A percentile compares a stretch with the other conserved stretches of the same genome.
Evolutionary conservation across 1,284 basidiomycete species (phyloP).

Genomic region (Amylostereum areolatum): DNA sequence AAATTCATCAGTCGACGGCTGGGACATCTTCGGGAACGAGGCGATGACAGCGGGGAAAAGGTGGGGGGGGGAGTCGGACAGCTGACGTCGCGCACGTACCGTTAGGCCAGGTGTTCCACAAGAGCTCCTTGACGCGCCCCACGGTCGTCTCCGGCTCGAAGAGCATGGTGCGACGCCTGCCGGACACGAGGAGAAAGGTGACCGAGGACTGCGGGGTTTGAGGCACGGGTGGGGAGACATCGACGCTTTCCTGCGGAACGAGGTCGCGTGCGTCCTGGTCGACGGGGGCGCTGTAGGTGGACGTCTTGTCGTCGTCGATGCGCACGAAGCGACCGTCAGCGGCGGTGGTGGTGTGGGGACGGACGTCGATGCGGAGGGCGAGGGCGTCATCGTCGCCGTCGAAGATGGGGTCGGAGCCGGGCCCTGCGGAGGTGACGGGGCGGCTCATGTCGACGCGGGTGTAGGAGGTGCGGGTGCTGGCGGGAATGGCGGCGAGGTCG

Average conservation of each 20-base stretch:
- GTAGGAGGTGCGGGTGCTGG: conserved; percentile 30
- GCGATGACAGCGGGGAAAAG: conserved; percentile 2
- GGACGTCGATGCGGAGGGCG: not conserved
- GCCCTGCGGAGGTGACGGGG: conserved; percentile 14
- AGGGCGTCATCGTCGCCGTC: conserved; percentile 10
- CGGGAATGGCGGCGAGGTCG: conserved; percentile 24
- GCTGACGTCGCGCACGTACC: conserved; percentile 37
- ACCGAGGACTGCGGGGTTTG: conserved; percentile 62
- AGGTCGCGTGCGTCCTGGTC: too few species aligned
- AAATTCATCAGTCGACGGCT: not conserved
- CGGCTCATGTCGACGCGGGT: conserved; percentile 27
- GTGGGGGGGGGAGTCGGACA: not conserved
- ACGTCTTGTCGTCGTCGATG: conserved; percentile 12
- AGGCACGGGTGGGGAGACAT: conserved; percentile 27
- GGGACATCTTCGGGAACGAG: conserved; percentile 1
- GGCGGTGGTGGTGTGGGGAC: not conserved
- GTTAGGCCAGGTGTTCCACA: conserved; percentile 80
- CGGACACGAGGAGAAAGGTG: conserved; percentile 74
- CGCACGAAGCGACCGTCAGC: not conserved
- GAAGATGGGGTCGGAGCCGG: conserved; percentile 11
- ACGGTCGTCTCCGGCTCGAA: conserved; percentile 78
- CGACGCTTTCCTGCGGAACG: too few species aligned
- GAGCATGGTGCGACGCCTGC: conserved; percentile 63
- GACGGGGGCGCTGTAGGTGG: not conserved
- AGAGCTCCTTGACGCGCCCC: conserved; percentile 77